Conservation (phyloP, 164 flowering plant genomes). For the Macadamia integrifolia region DNA sequence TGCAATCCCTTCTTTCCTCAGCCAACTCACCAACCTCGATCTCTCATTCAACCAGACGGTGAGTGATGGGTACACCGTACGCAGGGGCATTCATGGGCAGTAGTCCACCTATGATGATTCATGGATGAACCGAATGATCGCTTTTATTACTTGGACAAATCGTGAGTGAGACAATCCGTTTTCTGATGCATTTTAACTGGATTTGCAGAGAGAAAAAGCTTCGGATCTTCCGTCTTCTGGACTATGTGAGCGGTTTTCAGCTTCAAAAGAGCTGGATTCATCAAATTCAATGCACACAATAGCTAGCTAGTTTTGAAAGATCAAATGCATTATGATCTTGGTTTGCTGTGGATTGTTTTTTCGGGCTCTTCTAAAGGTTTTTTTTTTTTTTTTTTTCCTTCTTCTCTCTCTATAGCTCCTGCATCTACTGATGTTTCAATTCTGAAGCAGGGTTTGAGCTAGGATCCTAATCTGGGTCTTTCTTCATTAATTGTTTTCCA, state of each 20-base stretch:
- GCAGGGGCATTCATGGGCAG: too few species aligned
- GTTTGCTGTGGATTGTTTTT: background rate
- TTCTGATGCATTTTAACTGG: slow-evolving; percentile 12
- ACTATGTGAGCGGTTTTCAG: slow-evolving; percentile 5
- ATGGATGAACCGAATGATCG: too few species aligned
- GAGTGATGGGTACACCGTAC: too few species aligned
- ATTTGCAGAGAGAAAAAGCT: slow-evolving; percentile 18
- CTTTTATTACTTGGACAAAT: too few species aligned
- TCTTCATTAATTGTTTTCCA: too few species aligned
- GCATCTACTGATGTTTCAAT: too few species aligned
- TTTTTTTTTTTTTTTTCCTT: background rate
- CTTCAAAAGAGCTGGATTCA: slow-evolving; percentile 3
- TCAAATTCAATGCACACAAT: slow-evolving; percentile 4
- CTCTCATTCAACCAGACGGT: slow-evolving; percentile 43
- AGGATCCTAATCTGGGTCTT: too few species aligned
- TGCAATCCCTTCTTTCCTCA: slow-evolving; percentile 51
- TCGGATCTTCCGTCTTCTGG: slow-evolving; percentile 25
- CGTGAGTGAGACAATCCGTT: slow-evolving; percentile 3
- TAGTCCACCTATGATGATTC: too few species aligned
- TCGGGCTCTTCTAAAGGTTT: background rate
- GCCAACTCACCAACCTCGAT: slow-evolving; percentile 38
- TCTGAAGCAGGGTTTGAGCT: too few species aligned
- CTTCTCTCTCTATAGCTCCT: too few species aligned
- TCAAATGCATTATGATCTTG: background rate
- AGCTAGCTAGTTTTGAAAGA: background rate